These are phyloP conservation scores for Astragalus membranaceus DNA, from an alignment of 306 rosid genomes.

Conservation along the genomic window DNA sequence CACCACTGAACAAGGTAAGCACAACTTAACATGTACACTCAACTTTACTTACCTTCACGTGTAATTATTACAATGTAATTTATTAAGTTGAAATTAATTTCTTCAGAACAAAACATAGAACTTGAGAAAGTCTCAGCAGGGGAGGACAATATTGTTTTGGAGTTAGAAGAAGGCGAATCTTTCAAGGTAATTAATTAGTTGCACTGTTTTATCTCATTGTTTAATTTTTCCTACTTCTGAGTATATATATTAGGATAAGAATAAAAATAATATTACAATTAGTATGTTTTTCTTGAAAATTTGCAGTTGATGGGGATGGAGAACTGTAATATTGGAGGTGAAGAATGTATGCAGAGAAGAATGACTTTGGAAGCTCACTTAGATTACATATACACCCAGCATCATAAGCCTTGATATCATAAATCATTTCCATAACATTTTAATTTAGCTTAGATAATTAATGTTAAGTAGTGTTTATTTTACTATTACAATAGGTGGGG, in stretches of 20 bases:
- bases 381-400: conserved; percentile 64
- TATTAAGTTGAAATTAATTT: conserved; percentile 13
- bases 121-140: conserved; percentile 15
- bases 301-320: conserved; percentile 50
- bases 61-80: neutral
- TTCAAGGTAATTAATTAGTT: conserved; percentile 26
- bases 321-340: conserved; percentile 45
- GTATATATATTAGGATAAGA: neutral
- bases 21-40: neutral
- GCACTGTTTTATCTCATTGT: neutral
- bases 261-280: neutral
- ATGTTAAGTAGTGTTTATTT: neutral
- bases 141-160: conserved; percentile 3
- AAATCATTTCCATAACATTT: conserved; percentile 9
- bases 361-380: conserved; percentile 57
- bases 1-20: conserved; percentile 31
- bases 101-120: conserved; percentile 30
- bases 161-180: conserved; percentile 31
- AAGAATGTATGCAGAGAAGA: conserved; percentile 62
- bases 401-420: conserved; percentile 60
- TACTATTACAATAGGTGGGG: neutral
- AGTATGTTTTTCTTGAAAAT: neutral
- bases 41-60: neutral
- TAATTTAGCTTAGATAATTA: conserved; percentile 1
- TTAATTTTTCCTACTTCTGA: neutral